These are phyloP conservation scores for Hortaea werneckii DNA, from an alignment of 2,329 filamentous ascomycete genomes.

Conservation along the genomic window DNA sequence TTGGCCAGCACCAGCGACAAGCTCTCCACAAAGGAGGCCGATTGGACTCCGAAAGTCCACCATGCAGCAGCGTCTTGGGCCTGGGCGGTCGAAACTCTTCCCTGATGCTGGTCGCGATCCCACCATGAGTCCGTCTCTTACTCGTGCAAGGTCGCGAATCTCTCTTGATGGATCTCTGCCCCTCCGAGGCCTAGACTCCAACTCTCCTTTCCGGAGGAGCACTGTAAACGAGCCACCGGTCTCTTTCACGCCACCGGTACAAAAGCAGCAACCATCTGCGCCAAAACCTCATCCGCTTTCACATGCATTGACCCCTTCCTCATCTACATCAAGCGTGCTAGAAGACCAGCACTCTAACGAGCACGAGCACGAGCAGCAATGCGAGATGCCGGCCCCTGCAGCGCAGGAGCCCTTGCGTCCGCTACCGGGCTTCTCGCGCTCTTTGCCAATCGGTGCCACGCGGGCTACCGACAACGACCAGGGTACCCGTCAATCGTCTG, in stretches of 20 bases:
- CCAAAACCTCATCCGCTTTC: slow-evolving; percentile 68
- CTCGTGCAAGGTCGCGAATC: slow-evolving; percentile 48
- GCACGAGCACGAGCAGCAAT: slow-evolving; percentile 1
- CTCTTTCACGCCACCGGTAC: slow-evolving; percentile 23
- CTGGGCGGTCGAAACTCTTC: slow-evolving; percentile 29
- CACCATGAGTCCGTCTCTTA: slow-evolving; percentile 17
- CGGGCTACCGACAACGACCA: slow-evolving; percentile 37
- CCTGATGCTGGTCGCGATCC: slow-evolving; percentile 24
- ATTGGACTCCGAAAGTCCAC: slow-evolving; percentile 65
- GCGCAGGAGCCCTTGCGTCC: slow-evolving; percentile 42
- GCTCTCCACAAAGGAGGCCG: slow-evolving; percentile 24
- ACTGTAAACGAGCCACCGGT: slow-evolving; percentile 56
- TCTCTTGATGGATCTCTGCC: slow-evolving; percentile 71
- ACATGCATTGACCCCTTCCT: slow-evolving; percentile 75
- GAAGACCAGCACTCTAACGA: slow-evolving; percentile 34
- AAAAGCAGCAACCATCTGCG: slow-evolving; percentile 26
- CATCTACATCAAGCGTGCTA: slow-evolving; percentile 65
- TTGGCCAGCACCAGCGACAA: slow-evolving; percentile 13
- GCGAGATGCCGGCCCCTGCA: slow-evolving; percentile 2
- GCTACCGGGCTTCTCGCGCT: slow-evolving; percentile 58
- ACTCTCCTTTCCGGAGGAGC: slow-evolving; percentile 45
- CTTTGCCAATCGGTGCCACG: slow-evolving; percentile 57
- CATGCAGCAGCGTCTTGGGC: slow-evolving; percentile 66
- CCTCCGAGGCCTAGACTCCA: slow-evolving; percentile 54
- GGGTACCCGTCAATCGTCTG: slow-evolving; percentile 25